phyloP scores from a whole-genome alignment of 805 yeast genomes.

The Jamesozyma jinghongensis region DNA sequence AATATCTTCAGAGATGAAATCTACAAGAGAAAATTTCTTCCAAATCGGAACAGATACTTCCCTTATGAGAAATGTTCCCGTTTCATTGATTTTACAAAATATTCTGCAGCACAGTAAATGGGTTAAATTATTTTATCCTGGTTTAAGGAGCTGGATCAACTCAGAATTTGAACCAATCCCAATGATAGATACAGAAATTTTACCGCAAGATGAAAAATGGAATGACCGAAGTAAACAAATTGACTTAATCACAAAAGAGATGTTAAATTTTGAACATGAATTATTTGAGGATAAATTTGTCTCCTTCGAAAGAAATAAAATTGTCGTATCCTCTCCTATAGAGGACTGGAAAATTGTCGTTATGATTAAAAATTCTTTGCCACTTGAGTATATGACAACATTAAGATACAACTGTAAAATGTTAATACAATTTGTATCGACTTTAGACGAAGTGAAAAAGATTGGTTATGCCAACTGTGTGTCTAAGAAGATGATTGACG shows the following conservation, averaged over 20 bases:
- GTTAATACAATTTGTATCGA: constrained; percentile 14
- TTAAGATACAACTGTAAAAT: constrained; percentile 13
- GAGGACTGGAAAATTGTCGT: constrained; percentile 16
- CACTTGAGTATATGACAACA: constrained; percentile 9
- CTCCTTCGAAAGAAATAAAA: constrained; percentile 2
- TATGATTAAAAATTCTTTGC: constrained; percentile 7
- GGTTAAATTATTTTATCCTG: constrained; percentile 16
- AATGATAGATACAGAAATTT: too few species aligned
- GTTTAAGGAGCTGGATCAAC: constrained; percentile 6
- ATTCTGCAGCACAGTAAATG: constrained; percentile 11
- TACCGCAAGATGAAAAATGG: not conserved
- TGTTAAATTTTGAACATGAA: constrained; percentile 8
- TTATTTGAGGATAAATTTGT: constrained; percentile 9
- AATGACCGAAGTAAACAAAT: constrained; percentile 1
- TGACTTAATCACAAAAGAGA: constrained; percentile 4
- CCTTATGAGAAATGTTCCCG: constrained; percentile 7
- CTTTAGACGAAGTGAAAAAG: constrained; percentile 9
- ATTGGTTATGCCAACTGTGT: constrained; percentile 13
- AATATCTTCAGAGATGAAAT: constrained; percentile 16
- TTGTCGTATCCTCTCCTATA: constrained; percentile 6
- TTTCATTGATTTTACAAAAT: constrained; percentile 8
- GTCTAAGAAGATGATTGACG: constrained; percentile 15
- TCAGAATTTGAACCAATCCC: not conserved
- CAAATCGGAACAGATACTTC: not conserved
- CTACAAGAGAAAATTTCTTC: constrained; percentile 4